phyloP scores from a whole-genome alignment of 148 eudicot genomes.

The Polygonum aviculare region DNA sequence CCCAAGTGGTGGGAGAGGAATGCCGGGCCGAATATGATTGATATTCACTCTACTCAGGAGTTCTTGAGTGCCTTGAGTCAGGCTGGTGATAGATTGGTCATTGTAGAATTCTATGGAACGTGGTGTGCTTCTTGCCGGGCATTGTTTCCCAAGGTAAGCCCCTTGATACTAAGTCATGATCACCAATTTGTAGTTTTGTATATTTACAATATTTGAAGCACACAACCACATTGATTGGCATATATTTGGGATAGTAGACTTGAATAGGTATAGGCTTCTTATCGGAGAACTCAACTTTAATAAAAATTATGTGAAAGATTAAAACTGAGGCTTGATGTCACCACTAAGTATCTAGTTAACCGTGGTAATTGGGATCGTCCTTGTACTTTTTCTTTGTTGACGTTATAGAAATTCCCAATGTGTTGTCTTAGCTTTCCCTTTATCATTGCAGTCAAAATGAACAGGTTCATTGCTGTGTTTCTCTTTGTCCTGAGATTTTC shows the following conservation, averaged over 20 bases:
- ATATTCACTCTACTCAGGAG: conserved; percentile 88
- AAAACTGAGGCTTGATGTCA: background rate
- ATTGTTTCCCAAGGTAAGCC: conserved; percentile 82
- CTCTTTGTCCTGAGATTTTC: background rate
- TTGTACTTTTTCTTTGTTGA: background rate
- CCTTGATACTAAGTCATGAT: background rate
- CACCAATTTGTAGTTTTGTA: background rate
- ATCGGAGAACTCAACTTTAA: background rate
- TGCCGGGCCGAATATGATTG: conserved; percentile 96
- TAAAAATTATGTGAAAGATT: background rate
- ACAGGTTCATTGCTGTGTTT: background rate
- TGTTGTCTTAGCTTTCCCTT: background rate
- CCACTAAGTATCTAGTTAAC: background rate
- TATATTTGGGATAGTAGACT: background rate
- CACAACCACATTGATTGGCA: background rate
- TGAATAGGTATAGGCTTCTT: background rate
- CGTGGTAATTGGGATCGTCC: background rate
- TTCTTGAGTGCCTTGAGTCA: conserved; percentile 69
- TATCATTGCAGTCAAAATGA: background rate
- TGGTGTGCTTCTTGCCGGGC: conserved; percentile 99
- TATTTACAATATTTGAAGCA: background rate
- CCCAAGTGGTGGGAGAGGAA: conserved; percentile 99
- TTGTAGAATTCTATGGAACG: conserved; percentile 95
- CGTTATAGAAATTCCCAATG: background rate
- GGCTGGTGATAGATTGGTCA: conserved; percentile 84